Evolutionary conservation across 2,329 filamentous ascomycete species (phyloP), one percentile per base, ranked within the genome.

Genomic region (Aspergillus fijiensis): DNA sequence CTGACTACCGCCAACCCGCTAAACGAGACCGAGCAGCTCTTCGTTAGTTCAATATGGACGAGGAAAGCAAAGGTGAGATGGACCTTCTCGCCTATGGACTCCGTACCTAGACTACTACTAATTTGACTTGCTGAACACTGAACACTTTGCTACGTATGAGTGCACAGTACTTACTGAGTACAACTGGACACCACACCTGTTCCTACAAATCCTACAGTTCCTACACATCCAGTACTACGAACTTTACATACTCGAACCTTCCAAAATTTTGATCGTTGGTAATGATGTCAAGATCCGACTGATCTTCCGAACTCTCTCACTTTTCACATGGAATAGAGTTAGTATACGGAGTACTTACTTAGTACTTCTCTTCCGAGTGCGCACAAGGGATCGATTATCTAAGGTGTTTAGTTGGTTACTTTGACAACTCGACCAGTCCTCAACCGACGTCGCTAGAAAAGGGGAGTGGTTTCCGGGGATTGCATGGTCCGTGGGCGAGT

Each of bases 401-500:
- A 35, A 35, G 33, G 33, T 45, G 3, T 23, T 23, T 23, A 6
- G 27, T 29, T 9, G 9, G 27, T 29, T 45, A 45, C 11, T 16
- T 45, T 45, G 9, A 19, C 14, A 45, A 45, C 39, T 14, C 16
- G 16, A 45, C n/a, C 6, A 45, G 16, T 7, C 16, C 39, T 45
- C 39, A 45, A n/a, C 39, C 14, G 2, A 35, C 6, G n/a, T 45
- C 16, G 16, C 39, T 19, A 3, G 39, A 16, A 45, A 19, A 9
- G 42, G 48, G 48, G 42, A 21, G 53, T 49, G 42, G 9, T 55
- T 35, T 55, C 53, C 42, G 53, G 53, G 53, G 53, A 48, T 53
- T 56, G 54, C 27, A 58, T 60, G 60, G 60, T 61, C 61, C 61
- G 57, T 61, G 61, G 61, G 42, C 27, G 49, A 58, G 61, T 61